Percentiles rank a stretch among this genome's conserved stretches.
phyloP scores from a whole-genome alignment of 176 grass and related monocot genomes.

The Oryza glumipatula region DNA sequence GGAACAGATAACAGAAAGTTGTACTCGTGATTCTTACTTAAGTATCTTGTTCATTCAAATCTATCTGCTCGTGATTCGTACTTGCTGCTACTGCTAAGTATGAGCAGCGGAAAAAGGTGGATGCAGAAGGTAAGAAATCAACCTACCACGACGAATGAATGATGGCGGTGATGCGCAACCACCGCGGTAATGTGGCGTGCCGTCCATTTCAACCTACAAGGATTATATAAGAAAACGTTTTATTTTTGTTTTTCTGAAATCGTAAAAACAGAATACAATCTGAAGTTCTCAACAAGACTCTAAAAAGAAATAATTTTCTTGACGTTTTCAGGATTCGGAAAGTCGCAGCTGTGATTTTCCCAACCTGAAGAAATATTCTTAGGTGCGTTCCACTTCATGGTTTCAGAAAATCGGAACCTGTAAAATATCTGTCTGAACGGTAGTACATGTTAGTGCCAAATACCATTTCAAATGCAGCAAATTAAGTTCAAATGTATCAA shows the following conservation, averaged over 20 bases:
- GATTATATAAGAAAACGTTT: neutral
- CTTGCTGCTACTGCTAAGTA: neutral
- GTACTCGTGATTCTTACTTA: neutral
- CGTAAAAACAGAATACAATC: slow-evolving; percentile 29
- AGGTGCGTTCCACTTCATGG: neutral
- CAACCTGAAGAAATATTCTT: neutral
- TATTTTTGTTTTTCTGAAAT: neutral
- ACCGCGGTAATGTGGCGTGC: slow-evolving; percentile 24
- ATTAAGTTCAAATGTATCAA: too few species aligned
- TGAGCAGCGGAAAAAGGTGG: neutral
- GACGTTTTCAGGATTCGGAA: slow-evolving; percentile 12
- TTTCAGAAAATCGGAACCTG: slow-evolving; percentile 7
- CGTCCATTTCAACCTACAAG: slow-evolving; percentile 30
- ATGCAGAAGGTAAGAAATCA: slow-evolving; percentile 32
- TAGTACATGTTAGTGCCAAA: neutral
- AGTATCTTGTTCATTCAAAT: neutral
- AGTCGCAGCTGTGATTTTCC: neutral
- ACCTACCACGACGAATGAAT: slow-evolving; percentile 14
- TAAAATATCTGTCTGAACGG: neutral
- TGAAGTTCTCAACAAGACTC: neutral
- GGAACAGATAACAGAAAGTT: neutral
- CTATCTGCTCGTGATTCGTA: neutral
- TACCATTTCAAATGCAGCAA: neutral
- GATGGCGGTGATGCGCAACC: neutral
- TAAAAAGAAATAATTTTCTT: neutral